Evolutionary conservation across 2,329 filamentous ascomycete genomes (phyloP).

Genomic region (Alternaria ethzedia): DNA sequence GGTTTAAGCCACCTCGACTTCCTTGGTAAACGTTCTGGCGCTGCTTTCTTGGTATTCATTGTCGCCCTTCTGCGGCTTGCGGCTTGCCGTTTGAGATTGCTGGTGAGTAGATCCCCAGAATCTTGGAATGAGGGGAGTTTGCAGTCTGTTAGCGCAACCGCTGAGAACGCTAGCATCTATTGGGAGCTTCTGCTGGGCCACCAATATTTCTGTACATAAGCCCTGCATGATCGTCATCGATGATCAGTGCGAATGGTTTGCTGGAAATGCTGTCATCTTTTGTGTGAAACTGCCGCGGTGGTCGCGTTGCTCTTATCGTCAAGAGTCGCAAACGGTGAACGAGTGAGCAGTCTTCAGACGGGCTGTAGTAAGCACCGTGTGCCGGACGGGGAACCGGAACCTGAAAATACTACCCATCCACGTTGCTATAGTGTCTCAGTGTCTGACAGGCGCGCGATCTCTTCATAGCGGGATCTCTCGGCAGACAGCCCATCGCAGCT

Average conservation of each 20-base stretch:
- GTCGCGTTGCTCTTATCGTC: conserved; percentile 20
- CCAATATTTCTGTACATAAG: conserved; percentile 48
- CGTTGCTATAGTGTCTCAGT: conserved; percentile 1
- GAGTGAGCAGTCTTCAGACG: neutral
- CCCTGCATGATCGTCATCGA: conserved; percentile 43
- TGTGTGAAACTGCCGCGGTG: conserved; percentile 15
- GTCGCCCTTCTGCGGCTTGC: neutral
- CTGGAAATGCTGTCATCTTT: conserved; percentile 32
- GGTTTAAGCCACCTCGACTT: conserved; percentile 3
- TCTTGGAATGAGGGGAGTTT: neutral
- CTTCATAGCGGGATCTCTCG: conserved; percentile 32
- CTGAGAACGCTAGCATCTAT: conserved; percentile 17
- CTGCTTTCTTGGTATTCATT: neutral
- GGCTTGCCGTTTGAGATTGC: conserved; percentile 13
- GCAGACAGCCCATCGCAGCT: conserved; percentile 11
- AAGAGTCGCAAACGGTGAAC: conserved; percentile 13
- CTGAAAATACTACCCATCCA: neutral
- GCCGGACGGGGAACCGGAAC: conserved; percentile 18
- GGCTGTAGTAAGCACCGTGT: conserved; percentile 7
- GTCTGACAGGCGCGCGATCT: conserved; percentile 14
- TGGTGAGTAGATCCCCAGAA: conserved; percentile 16
- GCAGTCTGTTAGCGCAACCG: conserved; percentile 8
- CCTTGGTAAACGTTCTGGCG: neutral
- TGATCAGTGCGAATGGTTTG: conserved; percentile 25
- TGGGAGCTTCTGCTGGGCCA: conserved; percentile 39